Base-by-base conservation (phyloP, 2,329 filamentous ascomycete species). In the Thermoascus crustaceus region DNA sequence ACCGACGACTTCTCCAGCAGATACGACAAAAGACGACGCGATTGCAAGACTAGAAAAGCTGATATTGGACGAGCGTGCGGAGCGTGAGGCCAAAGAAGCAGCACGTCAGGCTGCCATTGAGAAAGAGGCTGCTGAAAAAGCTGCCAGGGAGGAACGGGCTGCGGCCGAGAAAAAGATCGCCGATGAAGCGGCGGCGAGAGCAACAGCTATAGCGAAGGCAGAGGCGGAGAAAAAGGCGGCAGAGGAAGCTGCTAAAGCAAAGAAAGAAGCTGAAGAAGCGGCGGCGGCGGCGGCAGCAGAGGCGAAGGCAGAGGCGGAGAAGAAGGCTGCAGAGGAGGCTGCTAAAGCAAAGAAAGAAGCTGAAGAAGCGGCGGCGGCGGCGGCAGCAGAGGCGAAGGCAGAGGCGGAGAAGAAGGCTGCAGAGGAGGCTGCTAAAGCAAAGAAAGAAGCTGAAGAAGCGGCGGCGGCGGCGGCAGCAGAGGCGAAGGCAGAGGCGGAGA, bases 1-100 rank as follows among this genome's bases (percentile, higher is more conserved):
- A 7, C 5, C 31, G 9, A 13, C 31, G 10, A 23, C 31, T 16
- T 23, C 31, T 9, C 19, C 26, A 8, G 30, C 37, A 19, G 73
- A 81, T 35, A 68, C 72, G 2, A 73, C 59, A 4, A 67, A 68
- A 40, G 64, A 67, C 30, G 69, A 72, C 40, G 68, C 81, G 37
- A 76, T 80, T 42, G 66, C 66, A n/a, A 69, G 80, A 38, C 71
- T 80, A 42, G 69, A 75, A 42, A 71, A 81, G 46, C 58, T 84
- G 39, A 67, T 72, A 29, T 37, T 66, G 34, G 64, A 68, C 10
- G 62, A 68, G 38, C 57, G 60, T 31, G 53, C 44, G 7, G 63
- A 66, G 13, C 57, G 61, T 21, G 62, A 65, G 40, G 55, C 54
- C 19, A 53, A 58, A 29, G 63, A 65, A 43, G 59, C 57, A 16